Conservation (phyloP, 139 green algal genomes). For the Chlamydomonas sp. region DNA sequence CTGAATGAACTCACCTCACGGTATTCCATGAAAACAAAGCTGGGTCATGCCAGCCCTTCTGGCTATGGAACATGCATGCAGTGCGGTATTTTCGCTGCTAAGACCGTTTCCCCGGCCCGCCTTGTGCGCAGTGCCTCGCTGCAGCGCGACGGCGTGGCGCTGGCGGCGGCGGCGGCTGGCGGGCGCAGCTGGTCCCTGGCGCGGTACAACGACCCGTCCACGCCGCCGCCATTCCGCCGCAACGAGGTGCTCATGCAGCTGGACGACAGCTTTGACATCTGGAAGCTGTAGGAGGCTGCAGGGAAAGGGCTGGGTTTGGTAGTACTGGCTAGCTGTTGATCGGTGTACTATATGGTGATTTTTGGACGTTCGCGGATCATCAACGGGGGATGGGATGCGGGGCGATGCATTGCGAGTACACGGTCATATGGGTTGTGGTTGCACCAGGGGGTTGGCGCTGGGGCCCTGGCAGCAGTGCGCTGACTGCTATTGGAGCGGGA, state of each 20-base stretch:
- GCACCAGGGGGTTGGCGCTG: too few species aligned
- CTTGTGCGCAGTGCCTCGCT: constrained; percentile 21
- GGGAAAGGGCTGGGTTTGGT: neutral
- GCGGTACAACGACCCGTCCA: constrained; percentile 68
- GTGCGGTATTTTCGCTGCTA: neutral
- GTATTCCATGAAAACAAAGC: too few species aligned
- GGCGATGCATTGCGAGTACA: too few species aligned
- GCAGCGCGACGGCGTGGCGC: constrained; percentile 18
- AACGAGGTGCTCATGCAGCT: constrained; percentile 70
- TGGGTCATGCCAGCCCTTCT: neutral
- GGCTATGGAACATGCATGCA: neutral
- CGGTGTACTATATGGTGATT: too few species aligned
- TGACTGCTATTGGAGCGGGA: too few species aligned
- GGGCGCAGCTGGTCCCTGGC: constrained; percentile 35
- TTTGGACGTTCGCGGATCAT: too few species aligned
- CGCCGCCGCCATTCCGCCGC: constrained; percentile 48
- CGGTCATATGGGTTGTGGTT: too few species aligned
- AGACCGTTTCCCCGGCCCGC: neutral
- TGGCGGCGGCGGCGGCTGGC: constrained; percentile 14
- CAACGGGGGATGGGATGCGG: too few species aligned
- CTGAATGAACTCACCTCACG: too few species aligned
- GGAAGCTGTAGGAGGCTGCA: neutral
- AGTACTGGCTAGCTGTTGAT: neutral
- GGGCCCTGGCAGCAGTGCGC: too few species aligned
- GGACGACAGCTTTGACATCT: constrained; percentile 27